Evolutionary conservation across 345 rosid species (phyloP).

Genomic region (Streptanthus diversifolius): DNA sequence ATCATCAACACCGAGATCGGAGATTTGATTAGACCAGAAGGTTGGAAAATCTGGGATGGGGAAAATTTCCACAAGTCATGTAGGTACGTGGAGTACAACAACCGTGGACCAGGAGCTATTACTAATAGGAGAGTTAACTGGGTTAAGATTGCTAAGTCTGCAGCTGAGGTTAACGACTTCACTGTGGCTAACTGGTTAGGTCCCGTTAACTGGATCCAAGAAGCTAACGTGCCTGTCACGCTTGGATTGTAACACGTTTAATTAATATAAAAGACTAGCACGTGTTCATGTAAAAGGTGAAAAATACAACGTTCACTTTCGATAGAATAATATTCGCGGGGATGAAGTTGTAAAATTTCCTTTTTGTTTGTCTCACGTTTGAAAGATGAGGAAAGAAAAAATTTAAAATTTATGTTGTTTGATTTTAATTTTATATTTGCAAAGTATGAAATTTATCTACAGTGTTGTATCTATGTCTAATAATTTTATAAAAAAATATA

Average conservation of each 20-base stretch:
- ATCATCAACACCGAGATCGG: slow-evolving; percentile 56
- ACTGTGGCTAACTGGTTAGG: slow-evolving; percentile 42
- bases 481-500: neutral
- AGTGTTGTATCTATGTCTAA: slow-evolving; percentile 20
- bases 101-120: slow-evolving; percentile 63
- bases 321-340: slow-evolving; percentile 8
- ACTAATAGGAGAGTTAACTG: slow-evolving; percentile 49
- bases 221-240: slow-evolving; percentile 41
- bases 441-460: neutral
- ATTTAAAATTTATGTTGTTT: neutral
- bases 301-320: slow-evolving; percentile 17
- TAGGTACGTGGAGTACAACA: slow-evolving; percentile 51
- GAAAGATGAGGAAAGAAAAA: neutral
- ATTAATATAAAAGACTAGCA: neutral
- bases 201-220: slow-evolving; percentile 41
- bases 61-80: slow-evolving; percentile 26
- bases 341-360: slow-evolving; percentile 25
- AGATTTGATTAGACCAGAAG: slow-evolving; percentile 60
- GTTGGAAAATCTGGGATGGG: slow-evolving; percentile 53
- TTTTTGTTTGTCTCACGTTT: slow-evolving; percentile 28
- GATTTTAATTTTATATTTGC: neutral
- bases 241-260: slow-evolving; percentile 37
- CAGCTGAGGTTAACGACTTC: slow-evolving; percentile 41
- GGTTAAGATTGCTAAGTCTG: slow-evolving; percentile 38
- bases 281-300: slow-evolving; percentile 27